phyloP scores from a whole-genome alignment of 1,284 basidiomycete genomes.

The Ganoderma sinense region DNA sequence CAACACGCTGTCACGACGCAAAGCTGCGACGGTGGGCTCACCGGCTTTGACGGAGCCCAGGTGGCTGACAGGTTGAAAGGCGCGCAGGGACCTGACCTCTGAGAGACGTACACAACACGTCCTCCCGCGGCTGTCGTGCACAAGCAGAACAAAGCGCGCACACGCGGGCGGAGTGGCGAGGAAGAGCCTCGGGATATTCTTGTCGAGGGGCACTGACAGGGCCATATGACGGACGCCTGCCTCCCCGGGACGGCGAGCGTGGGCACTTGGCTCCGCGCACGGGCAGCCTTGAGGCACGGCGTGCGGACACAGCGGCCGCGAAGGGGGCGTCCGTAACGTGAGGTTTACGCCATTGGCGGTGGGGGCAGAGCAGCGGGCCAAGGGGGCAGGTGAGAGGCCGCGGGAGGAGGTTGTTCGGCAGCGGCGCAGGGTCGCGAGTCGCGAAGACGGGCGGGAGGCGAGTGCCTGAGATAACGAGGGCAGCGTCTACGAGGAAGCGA shows the following conservation, averaged over 20 bases:
- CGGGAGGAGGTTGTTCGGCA: not conserved
- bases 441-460: not conserved
- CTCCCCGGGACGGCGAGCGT: not conserved
- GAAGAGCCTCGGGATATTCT: not conserved
- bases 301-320: not conserved
- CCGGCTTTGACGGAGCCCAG: not conserved
- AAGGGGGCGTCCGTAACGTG: not conserved
- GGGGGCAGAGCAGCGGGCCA: not conserved
- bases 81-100: not conserved
- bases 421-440: not conserved
- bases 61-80: not conserved
- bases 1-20: not conserved
- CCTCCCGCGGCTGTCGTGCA: not conserved
- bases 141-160: not conserved
- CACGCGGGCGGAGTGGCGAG: not conserved
- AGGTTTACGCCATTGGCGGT: not conserved
- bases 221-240: conserved; percentile 2
- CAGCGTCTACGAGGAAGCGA: not conserved
- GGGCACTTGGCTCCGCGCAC: not conserved
- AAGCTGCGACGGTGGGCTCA: not conserved
- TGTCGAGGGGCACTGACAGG: conserved; percentile 1
- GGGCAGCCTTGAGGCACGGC: not conserved
- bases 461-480: not conserved
- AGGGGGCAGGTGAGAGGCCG: not conserved
- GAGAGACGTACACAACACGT: not conserved